Evolutionary conservation across 352 stramenopile species (phyloP).

Genomic region (Nothophytophthora sp.): DNA sequence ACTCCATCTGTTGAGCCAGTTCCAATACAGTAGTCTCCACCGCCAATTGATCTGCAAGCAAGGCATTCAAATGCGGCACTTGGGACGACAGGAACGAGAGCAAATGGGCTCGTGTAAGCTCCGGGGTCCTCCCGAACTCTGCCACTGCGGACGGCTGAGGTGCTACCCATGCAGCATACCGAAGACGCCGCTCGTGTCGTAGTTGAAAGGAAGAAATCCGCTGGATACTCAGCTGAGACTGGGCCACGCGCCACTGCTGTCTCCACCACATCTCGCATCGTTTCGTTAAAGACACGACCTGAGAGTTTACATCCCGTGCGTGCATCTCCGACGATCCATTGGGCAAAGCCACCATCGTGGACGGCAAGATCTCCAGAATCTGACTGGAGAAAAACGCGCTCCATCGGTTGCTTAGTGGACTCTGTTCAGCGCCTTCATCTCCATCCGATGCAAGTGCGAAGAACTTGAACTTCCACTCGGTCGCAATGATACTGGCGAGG

Average conservation of each 20-base stretch:
- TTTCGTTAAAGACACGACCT: conserved; percentile 15
- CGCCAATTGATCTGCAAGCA: conserved; percentile 32
- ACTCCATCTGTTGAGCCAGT: conserved; percentile 56
- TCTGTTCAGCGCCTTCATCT: not conserved
- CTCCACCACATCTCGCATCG: conserved; percentile 20
- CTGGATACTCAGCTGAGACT: conserved; percentile 12
- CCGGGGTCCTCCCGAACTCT: not conserved
- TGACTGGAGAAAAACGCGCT: conserved; percentile 24
- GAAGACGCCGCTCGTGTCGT: conserved; percentile 33
- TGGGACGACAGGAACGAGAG: conserved; percentile 43
- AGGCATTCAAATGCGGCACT: conserved; percentile 31
- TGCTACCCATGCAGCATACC: conserved; percentile 42
- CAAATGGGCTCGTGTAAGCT: conserved; percentile 35
- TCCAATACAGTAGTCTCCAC: conserved; percentile 43
- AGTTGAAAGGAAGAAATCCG: conserved; percentile 11
- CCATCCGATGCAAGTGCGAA: not conserved
- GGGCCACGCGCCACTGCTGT: conserved; percentile 13
- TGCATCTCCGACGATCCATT: conserved; percentile 8
- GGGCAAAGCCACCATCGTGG: conserved; percentile 5
- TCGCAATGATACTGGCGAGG: conserved; percentile 25
- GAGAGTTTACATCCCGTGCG: conserved; percentile 10
- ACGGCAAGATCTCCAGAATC: conserved; percentile 39
- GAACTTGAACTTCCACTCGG: conserved; percentile 56
- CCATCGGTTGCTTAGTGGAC: conserved; percentile 26
- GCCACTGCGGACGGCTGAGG: not conserved